These are phyloP conservation scores for Oryza officinalis DNA, from an alignment of 176 grass and related monocot species.

Conservation along the genomic window DNA sequence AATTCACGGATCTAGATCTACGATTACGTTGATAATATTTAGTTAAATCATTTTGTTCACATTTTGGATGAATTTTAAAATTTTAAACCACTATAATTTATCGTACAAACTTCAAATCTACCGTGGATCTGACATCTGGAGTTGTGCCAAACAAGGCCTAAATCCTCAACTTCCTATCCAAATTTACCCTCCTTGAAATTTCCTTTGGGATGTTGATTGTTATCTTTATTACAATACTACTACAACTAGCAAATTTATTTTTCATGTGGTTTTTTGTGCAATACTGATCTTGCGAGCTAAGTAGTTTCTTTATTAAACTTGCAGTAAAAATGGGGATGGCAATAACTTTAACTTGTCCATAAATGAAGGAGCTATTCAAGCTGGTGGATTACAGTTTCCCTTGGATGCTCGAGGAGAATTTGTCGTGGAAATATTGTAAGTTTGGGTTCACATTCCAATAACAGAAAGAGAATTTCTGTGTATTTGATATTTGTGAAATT, in stretches of 20 bases:
- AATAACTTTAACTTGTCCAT: constrained; percentile 56
- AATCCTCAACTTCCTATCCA: too few relatives aligned
- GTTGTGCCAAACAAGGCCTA: too few relatives aligned
- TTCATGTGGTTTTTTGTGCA: not conserved
- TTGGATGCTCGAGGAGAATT: constrained; percentile 53
- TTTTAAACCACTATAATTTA: too few relatives aligned
- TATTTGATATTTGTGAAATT: constrained; percentile 26
- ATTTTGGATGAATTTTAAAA: too few relatives aligned
- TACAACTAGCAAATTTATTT: not conserved
- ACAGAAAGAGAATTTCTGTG: not conserved
- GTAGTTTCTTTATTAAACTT: not conserved
- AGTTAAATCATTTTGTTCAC: too few relatives aligned
- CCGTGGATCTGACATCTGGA: too few relatives aligned
- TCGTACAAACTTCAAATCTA: too few relatives aligned
- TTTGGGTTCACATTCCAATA: not conserved
- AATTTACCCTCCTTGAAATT: not conserved
- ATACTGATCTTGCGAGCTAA: not conserved
- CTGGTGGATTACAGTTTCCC: constrained; percentile 64
- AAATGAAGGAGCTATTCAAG: constrained; percentile 50
- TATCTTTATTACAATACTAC: not conserved
- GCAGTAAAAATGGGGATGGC: constrained; percentile 52
- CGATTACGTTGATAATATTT: too few relatives aligned
- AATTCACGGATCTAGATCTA: too few relatives aligned
- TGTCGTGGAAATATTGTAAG: constrained; percentile 72
- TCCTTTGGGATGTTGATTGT: not conserved